Base-by-base conservation (phyloP, 129 eudicot species). In the Arctium lappa region DNA sequence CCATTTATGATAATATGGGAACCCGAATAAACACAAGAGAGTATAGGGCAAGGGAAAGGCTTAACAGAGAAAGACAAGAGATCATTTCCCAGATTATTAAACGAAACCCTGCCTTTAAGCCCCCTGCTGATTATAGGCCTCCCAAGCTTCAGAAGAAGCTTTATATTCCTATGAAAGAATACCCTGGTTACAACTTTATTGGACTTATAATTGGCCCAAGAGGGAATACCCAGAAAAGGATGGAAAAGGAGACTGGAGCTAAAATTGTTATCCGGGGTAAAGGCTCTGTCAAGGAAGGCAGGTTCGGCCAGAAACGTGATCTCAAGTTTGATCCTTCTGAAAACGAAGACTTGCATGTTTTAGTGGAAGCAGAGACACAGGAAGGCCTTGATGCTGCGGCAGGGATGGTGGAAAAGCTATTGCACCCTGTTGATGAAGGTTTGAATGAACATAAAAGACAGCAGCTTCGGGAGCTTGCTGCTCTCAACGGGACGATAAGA, bases 391-490 rank as follows among this genome's bases (percentile, higher is more conserved):
- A 94, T 65, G 98, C 94, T 31, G 98, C 98, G 0, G 98, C 97
- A 0, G 98, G 90, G 66, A 94, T 94, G 98, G 92, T 94, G 30
- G 98, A 94, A 89, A 94, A 94, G 91, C 86, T 94, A 10, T 81
- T 94, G 90, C 95, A 91, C 83, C 98, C 98, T 8, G 98, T 94
- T 46, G 98, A 94, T 85, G 98, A 94, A 82, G 97, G 91, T 4
- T 78, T 92, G 48, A 94, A 94, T 80, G 98, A 94, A 77, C 98
- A 94, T 83, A 94, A 94, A 78, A 84, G 98, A 79, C 98, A 94
- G 83, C 98, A 94, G 88, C 89, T 92, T 69, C 84, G 92, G 82
- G 98, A 94, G 77, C 95, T 94, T 62, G 98, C 98, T 72, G 95
- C 98, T 1, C 80, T 94, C 83, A 94, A 94, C 88, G 98, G 98